Evolutionary conservation across 1,284 basidiomycete genomes (phyloP).

Genomic region (Moesziomyces antarcticus): DNA sequence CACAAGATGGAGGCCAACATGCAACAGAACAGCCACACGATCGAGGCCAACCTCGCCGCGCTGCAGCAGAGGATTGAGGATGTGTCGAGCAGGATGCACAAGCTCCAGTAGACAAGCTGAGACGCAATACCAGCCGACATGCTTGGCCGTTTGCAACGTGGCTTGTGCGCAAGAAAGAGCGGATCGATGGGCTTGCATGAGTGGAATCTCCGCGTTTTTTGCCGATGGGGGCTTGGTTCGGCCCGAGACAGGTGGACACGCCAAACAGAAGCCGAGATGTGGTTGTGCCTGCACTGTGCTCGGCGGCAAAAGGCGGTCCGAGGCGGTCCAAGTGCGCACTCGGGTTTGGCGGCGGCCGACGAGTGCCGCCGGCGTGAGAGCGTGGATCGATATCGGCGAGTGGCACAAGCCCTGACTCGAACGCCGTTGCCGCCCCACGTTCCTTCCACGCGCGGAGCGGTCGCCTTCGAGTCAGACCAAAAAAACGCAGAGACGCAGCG

Average conservation of each 20-base stretch:
- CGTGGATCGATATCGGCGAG: too few relatives aligned
- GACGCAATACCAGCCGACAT: not conserved
- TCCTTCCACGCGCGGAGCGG: too few relatives aligned
- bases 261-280: too few relatives aligned
- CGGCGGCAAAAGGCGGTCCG: too few relatives aligned
- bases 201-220: not conserved
- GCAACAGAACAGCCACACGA: conserved; percentile 73
- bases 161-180: too few relatives aligned
- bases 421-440: not conserved
- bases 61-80: conserved; percentile 78
- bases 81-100: conserved; percentile 76
- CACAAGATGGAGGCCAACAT: conserved; percentile 71
- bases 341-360: not conserved
- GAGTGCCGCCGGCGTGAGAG: not conserved
- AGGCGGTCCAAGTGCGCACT: not conserved
- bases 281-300: too few relatives aligned
- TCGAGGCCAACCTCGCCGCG: conserved; percentile 71
- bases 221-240: not conserved
- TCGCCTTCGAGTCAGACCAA: not conserved
- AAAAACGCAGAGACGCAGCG: not conserved
- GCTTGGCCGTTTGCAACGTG: too few relatives aligned
- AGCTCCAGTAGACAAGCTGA: conserved; percentile 1
- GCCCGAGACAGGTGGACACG: not conserved
- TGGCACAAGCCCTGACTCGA: too few relatives aligned
- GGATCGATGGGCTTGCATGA: not conserved